A percentile compares a stretch with the other conserved stretches of the same genome.
Evolutionary conservation across 2,329 filamentous ascomycete genomes (phyloP).

Genomic region (Paramyrothecium roridum): DNA sequence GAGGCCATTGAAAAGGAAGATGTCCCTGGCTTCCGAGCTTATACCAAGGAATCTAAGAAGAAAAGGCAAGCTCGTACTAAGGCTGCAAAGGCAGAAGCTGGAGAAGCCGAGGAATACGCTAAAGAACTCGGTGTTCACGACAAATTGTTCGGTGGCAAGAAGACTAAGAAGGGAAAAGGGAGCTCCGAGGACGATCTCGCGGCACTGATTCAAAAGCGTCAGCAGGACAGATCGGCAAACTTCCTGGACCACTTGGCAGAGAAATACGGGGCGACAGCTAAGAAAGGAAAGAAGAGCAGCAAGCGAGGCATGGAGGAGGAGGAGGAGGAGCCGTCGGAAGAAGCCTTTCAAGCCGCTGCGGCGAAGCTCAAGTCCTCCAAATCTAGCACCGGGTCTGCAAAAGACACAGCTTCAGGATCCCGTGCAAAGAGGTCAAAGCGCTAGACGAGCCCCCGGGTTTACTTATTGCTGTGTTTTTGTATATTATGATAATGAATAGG

Average conservation of each 20-base stretch:
- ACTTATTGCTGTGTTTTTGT: neutral
- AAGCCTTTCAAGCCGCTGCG: slow-evolving; percentile 57
- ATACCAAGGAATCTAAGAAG: slow-evolving; percentile 69
- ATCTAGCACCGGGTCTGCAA: slow-evolving; percentile 7
- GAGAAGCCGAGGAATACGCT: slow-evolving; percentile 71
- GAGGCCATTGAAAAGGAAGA: slow-evolving; percentile 70
- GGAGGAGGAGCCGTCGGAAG: slow-evolving; percentile 62
- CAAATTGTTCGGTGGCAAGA: slow-evolving; percentile 57
- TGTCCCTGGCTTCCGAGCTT: slow-evolving; percentile 64
- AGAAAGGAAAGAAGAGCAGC: slow-evolving; percentile 49
- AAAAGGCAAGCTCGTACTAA: slow-evolving; percentile 57
- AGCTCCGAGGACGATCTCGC: slow-evolving; percentile 56
- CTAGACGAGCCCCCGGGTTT: neutral
- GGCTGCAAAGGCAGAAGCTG: slow-evolving; percentile 62
- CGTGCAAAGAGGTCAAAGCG: slow-evolving; percentile 5
- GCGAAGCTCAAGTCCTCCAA: slow-evolving; percentile 37
- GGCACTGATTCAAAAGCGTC: slow-evolving; percentile 71
- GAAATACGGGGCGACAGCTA: slow-evolving; percentile 60
- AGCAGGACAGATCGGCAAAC: slow-evolving; percentile 55
- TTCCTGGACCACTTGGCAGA: slow-evolving; percentile 75
- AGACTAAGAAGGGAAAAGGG: slow-evolving; percentile 39
- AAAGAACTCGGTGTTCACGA: slow-evolving; percentile 73
- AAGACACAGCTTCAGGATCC: neutral
- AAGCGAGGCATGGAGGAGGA: slow-evolving; percentile 58
- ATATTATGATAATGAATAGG: neutral